Percentiles rank a stretch among this genome's conserved stretches.
Evolutionary conservation across 352 stramenopile species (phyloP).

Genomic region (Pythium pyrilobum): DNA sequence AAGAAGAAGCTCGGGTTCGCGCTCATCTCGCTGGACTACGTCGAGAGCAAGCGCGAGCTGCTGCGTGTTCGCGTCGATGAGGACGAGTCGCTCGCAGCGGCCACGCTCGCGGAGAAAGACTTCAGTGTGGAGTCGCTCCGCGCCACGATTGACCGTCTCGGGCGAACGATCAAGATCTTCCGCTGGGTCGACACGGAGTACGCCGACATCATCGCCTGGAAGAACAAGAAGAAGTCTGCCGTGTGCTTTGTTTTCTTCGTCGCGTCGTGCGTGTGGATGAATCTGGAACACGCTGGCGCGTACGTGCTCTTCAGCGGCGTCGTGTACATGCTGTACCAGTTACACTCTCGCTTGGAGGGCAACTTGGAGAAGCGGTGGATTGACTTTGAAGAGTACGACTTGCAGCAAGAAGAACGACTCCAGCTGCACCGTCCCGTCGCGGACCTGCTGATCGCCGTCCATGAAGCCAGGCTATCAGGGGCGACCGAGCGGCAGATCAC

Average conservation of each 20-base stretch:
- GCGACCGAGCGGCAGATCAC: slow-evolving; percentile 49
- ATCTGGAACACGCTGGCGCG: slow-evolving; percentile 69
- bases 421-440: slow-evolving; percentile 72
- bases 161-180: slow-evolving; percentile 58
- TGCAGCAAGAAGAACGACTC: slow-evolving; percentile 62
- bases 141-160: slow-evolving; percentile 69
- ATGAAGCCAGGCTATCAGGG: slow-evolving; percentile 58
- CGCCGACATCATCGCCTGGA: slow-evolving; percentile 77
- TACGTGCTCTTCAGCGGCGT: slow-evolving; percentile 58
- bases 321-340: slow-evolving; percentile 77
- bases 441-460: slow-evolving; percentile 61
- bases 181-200: slow-evolving; percentile 77
- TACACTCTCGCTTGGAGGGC: slow-evolving; percentile 61
- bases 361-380: slow-evolving; percentile 67
- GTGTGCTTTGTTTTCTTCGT: slow-evolving; percentile 62
- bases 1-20: slow-evolving; percentile 52
- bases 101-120: slow-evolving; percentile 61
- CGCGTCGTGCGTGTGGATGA: slow-evolving; percentile 52
- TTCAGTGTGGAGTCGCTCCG: slow-evolving; percentile 76
- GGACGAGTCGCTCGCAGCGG: slow-evolving; percentile 15
- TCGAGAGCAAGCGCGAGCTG: slow-evolving; percentile 68
- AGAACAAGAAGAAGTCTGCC: slow-evolving; percentile 76
- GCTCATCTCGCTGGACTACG: slow-evolving; percentile 57
- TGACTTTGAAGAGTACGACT: slow-evolving; percentile 71
- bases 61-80: slow-evolving; percentile 53